Evolutionary conservation across 306 rosid genomes (phyloP).

Genomic region (Cajanus cajan): DNA sequence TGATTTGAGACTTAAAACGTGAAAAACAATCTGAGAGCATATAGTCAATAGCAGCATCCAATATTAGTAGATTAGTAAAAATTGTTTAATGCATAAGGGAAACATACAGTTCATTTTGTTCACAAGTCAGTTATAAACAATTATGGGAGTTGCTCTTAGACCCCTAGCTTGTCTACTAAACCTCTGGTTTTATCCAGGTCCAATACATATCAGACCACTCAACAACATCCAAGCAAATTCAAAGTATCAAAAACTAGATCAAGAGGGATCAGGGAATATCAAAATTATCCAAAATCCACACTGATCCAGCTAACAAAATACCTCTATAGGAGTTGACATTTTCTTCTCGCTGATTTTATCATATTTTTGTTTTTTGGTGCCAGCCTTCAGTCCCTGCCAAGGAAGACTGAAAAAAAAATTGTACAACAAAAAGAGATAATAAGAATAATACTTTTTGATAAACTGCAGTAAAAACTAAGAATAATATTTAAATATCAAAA

Average conservation of each 20-base stretch:
- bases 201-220: slow-evolving; percentile 4
- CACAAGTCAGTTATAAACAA: background rate
- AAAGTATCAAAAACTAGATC: slow-evolving; percentile 11
- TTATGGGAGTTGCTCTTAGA: background rate
- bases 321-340: slow-evolving; percentile 92
- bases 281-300: slow-evolving; percentile 21
- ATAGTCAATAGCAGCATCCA: background rate
- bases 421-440: slow-evolving; percentile 14
- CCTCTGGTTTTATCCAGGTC: background rate
- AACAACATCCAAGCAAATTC: slow-evolving; percentile 14
- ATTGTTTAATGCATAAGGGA: background rate
- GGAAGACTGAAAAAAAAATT: slow-evolving; percentile 75
- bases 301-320: slow-evolving; percentile 33
- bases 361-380: slow-evolving; percentile 94
- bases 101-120: background rate
- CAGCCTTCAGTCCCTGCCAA: slow-evolving; percentile 99
- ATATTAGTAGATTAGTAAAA: background rate
- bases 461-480: background rate
- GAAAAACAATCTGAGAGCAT: slow-evolving; percentile 3
- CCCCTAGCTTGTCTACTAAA: slow-evolving; percentile 12
- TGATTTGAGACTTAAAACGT: background rate
- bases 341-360: slow-evolving; percentile 98
- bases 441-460: background rate
- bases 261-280: slow-evolving; percentile 16
- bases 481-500: slow-evolving; percentile 26